Evolutionary conservation across 306 rosid species (phyloP), one percentile per base, ranked within the genome.

Genomic region (Mimosa pudica): DNA sequence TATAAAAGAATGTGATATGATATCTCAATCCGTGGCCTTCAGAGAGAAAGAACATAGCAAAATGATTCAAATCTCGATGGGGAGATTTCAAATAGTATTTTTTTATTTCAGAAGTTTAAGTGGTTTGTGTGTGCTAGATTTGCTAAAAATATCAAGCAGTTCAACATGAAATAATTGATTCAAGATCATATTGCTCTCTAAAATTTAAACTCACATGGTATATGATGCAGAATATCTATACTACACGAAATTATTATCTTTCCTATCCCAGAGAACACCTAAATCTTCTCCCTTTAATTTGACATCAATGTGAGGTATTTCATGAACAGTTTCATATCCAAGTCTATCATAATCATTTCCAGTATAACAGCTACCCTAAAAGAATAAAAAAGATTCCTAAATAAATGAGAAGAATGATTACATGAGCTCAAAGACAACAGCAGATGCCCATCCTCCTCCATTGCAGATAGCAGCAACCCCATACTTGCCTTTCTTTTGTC

Each of bases 381-480:
- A 71, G 16, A 54, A 72, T 48, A 57, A 18, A 24, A 35, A 54
- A 65, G 71, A 60, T 41, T 73, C 47, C 62, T 76, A 85, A 76
- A 71, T 20, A 13, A 51, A 17, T 0, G 0, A 9, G 61, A 16
- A 70, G 73, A 81, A 13, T 52, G 66, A 92, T 92, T 90, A 94
- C 97, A 86, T 75, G 80, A 87, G 88, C 89, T 94, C 97, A 79
- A 94, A 42, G 62, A 92, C 97, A 66, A 94, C 84, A 33, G 98
- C 92, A 57, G 98, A 94, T n/a, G 98, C 97, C 13, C 98, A 97
- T 61, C 98, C 98, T 81, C 97, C 98, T 18, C 98, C 98, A 41
- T 94, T 92, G 89, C 98, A 94, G 73, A 94, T 88, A 46, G 86
- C 90, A 41, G 69, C 95, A 84, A 92, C 90, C 47, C 98, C 98